Conservation (phyloP, 106 monocot genomes). For the Narthecium ossifragum region DNA sequence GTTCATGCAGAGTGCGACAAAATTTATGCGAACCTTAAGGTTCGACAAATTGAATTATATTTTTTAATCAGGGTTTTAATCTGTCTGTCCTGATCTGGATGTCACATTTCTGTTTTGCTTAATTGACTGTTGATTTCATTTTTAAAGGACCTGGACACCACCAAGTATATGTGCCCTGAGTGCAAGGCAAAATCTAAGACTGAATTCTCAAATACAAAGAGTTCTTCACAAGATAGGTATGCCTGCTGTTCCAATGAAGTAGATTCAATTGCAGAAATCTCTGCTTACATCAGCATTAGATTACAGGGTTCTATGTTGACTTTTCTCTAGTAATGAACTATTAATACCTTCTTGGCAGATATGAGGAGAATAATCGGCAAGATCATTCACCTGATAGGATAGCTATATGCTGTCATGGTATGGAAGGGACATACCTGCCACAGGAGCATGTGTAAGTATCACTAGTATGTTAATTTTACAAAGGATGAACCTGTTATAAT, state of each 20-base stretch:
- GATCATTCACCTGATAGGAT: slow-evolving; percentile 30
- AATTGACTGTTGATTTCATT: background rate
- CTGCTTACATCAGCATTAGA: no score
- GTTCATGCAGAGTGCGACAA: slow-evolving; percentile 80
- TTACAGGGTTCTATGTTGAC: background rate
- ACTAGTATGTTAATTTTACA: background rate
- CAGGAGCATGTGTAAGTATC: slow-evolving; percentile 74
- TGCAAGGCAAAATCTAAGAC: slow-evolving; percentile 55
- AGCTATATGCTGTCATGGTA: slow-evolving; percentile 50
- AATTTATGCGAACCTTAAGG: slow-evolving; percentile 45
- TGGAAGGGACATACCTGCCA: slow-evolving; percentile 73
- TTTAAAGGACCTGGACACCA: slow-evolving; percentile 53
- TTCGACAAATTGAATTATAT: slow-evolving; percentile 10
- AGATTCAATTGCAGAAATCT: background rate
- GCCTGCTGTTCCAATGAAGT: background rate
- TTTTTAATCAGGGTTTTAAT: background rate
- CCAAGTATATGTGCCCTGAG: slow-evolving; percentile 72
- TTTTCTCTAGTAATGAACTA: slow-evolving; percentile 1
- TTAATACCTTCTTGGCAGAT: slow-evolving; percentile 29
- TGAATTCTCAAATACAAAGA: slow-evolving; percentile 30
- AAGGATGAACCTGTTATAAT: background rate
- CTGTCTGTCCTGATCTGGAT: background rate
- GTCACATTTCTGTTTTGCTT: background rate
- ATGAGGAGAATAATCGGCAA: slow-evolving; percentile 16
- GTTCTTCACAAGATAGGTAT: slow-evolving; percentile 31